Evolutionary conservation across 768 basidiomycete genomes (phyloP), one percentile per base, ranked within the genome.

Genomic region (Naganishia antarctica): DNA sequence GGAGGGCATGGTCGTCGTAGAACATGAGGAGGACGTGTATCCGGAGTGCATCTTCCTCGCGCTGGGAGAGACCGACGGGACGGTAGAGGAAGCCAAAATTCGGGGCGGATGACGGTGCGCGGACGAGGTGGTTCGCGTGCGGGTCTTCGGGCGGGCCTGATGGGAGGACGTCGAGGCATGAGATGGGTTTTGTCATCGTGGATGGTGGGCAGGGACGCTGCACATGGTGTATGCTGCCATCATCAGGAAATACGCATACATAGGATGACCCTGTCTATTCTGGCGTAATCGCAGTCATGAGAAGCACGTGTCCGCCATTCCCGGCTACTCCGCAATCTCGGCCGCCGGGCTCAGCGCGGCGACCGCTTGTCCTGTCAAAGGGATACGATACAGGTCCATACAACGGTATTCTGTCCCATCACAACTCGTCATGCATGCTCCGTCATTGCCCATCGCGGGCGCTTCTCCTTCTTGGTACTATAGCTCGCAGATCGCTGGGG

Each of bases 1-100:
- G 61, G 4, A 66, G 44, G 8, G 66, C 66, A 31, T 66, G 66
- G n/a, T 62, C 60, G n/a, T 66, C 66, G 61, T 66, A 66, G 32
- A 66, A 66, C 2, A 66, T 23, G 23, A 66, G 61, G 51, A 63
- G 62, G 25, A 66, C 32, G 40, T 66, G 66, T 9, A 66, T 61
- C 44, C 66, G 31, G 18, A 60, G 49, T 16, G 46, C 66, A 47
- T 66, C 66, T 18, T 57, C 34, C 21, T 66, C 59, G 18, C 45
- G 40, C 41, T 63, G 61, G 11, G 29, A 26, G 3, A 57, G 32
- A 6, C 53, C 63, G 21, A 40, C 45, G 29, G 50, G 44, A 16
- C 63, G 53, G 37, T 57, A 57, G 18, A 57, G 53, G 15, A 57
- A 57, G n/a, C 53, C 53, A 40, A 57, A 57, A 34, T 57, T 57